Base-by-base conservation (phyloP, 23 red algal genomes). In the Gracilaria caudata region DNA sequence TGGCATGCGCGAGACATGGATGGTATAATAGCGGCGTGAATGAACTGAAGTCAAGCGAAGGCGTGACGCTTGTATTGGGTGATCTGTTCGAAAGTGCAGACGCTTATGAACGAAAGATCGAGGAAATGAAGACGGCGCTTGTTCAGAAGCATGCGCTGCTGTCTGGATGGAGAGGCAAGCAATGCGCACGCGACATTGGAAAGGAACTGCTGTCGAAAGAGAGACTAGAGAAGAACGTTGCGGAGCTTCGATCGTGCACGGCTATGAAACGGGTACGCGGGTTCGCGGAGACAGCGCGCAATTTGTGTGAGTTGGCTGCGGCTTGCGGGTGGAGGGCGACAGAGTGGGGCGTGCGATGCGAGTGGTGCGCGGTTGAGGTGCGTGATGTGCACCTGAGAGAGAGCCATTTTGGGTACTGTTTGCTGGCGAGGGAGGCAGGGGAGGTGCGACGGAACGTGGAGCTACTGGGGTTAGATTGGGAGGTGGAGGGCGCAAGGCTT, bases 21-120 rank as follows among this genome's bases (percentile, higher is more conserved):
- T 86, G 82, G 82, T 73, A 71, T 46, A 86, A 86, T 25, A 86
- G 65, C 35, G 82, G 65, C 7, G 39, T 56, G 39, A 38, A 46
- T 23, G 44, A 51, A 38, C 21, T 86, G 40, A 9, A 45, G 19
- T 86, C 82, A 6, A 70, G 45, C 29, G 82, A 86, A 14, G 82
- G 82, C 9, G 70, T 75, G 10, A 49, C 37, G 39, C 70, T 75
- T 19, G 16, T 24, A 4, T 49, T 75, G 38, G 43, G 70, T n/a
- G 33, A 75, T 47, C 19, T 75, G 38, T 75, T 46, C 40, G 70
- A 75, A 4, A 21, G 47, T 19, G 33, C 16, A 0, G 70, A 75
- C 16, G 0, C 4, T 20, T 49, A 75, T 47, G 10, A 49, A 2
- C 16, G 16, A 24, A 21, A 19, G 25, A 34, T 75, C n/a, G 39